Evolutionary conservation across 2,329 filamentous ascomycete species (phyloP).

Genomic region (Mollisiaceae sp.): DNA sequence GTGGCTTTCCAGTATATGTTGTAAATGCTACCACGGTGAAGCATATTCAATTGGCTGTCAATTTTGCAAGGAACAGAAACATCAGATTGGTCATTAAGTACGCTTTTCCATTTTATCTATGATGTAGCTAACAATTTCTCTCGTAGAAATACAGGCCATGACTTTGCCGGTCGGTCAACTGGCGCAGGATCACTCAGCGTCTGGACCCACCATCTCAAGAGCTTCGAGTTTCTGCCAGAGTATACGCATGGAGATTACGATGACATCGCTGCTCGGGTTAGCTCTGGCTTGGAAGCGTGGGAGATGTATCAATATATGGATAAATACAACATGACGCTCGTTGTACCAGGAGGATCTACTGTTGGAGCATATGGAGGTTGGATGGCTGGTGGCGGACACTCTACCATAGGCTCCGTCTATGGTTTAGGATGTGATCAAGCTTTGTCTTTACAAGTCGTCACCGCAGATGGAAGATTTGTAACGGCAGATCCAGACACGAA

Average conservation of each 20-base stretch:
- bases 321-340: conserved; percentile 40
- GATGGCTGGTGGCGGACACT: conserved; percentile 30
- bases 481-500: conserved; percentile 39
- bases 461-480: conserved; percentile 24
- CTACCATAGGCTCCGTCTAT: conserved; percentile 16
- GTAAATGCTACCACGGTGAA: conserved; percentile 41
- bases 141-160: conserved; percentile 52
- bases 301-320: conserved; percentile 37
- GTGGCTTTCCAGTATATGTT: conserved; percentile 42
- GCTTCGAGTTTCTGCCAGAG: conserved; percentile 23
- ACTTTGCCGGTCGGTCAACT: conserved; percentile 51
- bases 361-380: conserved; percentile 32
- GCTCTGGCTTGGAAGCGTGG: conserved; percentile 23
- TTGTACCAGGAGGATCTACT: conserved; percentile 20
- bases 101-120: background rate
- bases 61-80: conserved; percentile 32
- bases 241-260: conserved; percentile 15
- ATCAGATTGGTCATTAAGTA: conserved; percentile 28
- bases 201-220: conserved; percentile 28
- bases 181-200: conserved; percentile 41
- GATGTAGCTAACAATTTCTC: conserved; percentile 8
- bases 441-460: conserved; percentile 26
- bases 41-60: conserved; percentile 42
- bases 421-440: conserved; percentile 30
- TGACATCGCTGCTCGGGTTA: conserved; percentile 38